Evolutionary conservation across 768 basidiomycete species (phyloP), one percentile per base, ranked within the genome.

Genomic region (Agrocybe pediades): DNA sequence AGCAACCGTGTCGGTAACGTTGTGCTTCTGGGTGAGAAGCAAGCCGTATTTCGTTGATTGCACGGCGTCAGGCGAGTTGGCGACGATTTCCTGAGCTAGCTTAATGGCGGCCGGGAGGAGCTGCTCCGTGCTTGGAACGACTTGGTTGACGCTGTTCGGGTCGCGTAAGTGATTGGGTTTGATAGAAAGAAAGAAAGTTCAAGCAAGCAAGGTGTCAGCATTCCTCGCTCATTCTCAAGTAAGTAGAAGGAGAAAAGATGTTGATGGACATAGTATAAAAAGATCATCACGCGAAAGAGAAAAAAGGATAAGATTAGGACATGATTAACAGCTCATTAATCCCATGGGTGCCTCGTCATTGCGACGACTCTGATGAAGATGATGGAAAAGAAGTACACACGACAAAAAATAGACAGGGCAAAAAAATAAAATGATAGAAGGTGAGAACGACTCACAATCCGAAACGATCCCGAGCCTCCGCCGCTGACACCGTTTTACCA

Each of bases 31-130:
- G 1, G 80, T 71, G 2, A 87, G 66, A 15, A 88, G 49, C 8
- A 95, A 71, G 1, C 79, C 87, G n/a, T 77, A 73, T 66, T 93
- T 95, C 2, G 90, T 87, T 42, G 81, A 77, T 59, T 88, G 87
- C 1, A 93, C 85, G 0, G 91, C 77, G 65, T 93, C 92, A 0
- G 92, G 92, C 1, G 89, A 91, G 60, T 88, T 89, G 20, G 65
- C 62, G 15, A 69, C 69, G 56, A 93, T 84, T 49, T 79, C 71
- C 48, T 75, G 69, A 2, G 92, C 91, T 51, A 84, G 67, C 3
- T 73, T 70, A 24, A 93, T 67, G 2, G 92, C 91, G 7, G 83
- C 75, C 6, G 80, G 58, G 9, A 93, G 61, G 2, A 92, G 80
- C 40, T 83, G 62, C 0, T 72, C 60, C 30, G 74, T 65, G 3